Evolutionary conservation across 2,329 filamentous ascomycete genomes (phyloP).

Genomic region (Neonectria sp.): DNA sequence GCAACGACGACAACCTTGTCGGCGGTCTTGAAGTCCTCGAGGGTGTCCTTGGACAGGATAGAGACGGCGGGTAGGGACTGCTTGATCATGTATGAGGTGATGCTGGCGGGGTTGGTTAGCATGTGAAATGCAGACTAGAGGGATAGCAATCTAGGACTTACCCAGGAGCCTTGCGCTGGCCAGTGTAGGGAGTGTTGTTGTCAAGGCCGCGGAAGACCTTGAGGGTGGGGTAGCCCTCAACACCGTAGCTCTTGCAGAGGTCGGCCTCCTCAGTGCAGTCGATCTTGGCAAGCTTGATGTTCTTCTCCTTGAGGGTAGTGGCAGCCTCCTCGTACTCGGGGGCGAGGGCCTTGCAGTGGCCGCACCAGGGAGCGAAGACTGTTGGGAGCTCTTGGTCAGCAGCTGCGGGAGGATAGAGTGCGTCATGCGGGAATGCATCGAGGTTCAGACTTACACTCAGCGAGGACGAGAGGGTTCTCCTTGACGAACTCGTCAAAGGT

Average conservation of each 20-base stretch:
- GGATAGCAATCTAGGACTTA: conserved; percentile 57
- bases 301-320: conserved; percentile 88
- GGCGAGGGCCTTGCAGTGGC: conserved; percentile 98
- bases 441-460: conserved; percentile 82
- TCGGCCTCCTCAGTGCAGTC: conserved; percentile 97
- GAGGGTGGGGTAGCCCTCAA: conserved; percentile 98
- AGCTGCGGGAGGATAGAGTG: conserved; percentile 3
- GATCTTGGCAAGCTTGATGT: conserved; percentile 87
- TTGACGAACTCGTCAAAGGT: conserved; percentile 91
- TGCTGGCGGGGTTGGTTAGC: conserved; percentile 58
- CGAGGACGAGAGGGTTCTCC: conserved; percentile 89
- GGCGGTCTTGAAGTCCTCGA: conserved; percentile 97
- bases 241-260: conserved; percentile 89
- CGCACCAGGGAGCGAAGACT: conserved; percentile 98
- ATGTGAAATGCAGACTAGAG: background rate
- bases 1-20: conserved; percentile 97
- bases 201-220: conserved; percentile 98
- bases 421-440: background rate
- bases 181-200: conserved; percentile 85
- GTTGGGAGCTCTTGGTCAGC: conserved; percentile 53
- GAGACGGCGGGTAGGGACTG: conserved; percentile 96
- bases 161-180: conserved; percentile 89
- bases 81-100: conserved; percentile 95
- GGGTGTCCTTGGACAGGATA: conserved; percentile 81
- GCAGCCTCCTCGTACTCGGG: conserved; percentile 92